Evolutionary conservation across 2,329 filamentous ascomycete genomes (phyloP).

Genomic region (Drechslerella stenobrocha): DNA sequence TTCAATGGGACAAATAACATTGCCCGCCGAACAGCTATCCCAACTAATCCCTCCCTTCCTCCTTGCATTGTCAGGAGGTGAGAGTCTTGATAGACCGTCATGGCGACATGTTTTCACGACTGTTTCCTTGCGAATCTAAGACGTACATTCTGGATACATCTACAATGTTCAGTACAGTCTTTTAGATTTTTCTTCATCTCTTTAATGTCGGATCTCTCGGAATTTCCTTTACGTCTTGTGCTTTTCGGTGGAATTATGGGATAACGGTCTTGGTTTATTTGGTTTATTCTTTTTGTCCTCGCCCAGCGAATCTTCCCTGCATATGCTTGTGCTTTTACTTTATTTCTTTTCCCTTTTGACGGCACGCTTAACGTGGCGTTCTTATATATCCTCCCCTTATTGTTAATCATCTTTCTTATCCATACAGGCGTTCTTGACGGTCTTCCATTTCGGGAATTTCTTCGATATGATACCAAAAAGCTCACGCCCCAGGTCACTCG

Average conservation of each 20-base stretch:
- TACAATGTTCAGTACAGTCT: slow-evolving; percentile 41
- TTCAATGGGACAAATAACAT: slow-evolving; percentile 40
- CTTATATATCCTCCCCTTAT: slow-evolving; percentile 22
- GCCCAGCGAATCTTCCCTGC: slow-evolving; percentile 36
- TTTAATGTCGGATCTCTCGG: slow-evolving; percentile 28
- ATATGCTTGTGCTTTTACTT: slow-evolving; percentile 5
- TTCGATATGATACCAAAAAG: slow-evolving; percentile 50
- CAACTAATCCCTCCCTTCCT: too few species aligned
- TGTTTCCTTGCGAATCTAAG: slow-evolving; percentile 41
- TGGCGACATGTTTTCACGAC: slow-evolving; percentile 47
- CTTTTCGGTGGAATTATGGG: slow-evolving; percentile 40
- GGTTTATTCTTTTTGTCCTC: slow-evolving; percentile 17
- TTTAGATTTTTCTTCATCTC: slow-evolving; percentile 38
- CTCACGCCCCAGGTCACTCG: slow-evolving; percentile 49
- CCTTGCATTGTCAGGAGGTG: slow-evolving; percentile 19
- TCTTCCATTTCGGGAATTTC: slow-evolving; percentile 48
- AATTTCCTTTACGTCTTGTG: slow-evolving; percentile 16
- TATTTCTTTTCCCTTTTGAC: slow-evolving; percentile 13
- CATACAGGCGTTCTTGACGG: slow-evolving; percentile 49
- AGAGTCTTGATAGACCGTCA: slow-evolving; percentile 35
- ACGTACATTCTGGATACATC: slow-evolving; percentile 22
- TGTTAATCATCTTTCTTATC: slow-evolving; percentile 36
- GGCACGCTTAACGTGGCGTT: slow-evolving; percentile 45
- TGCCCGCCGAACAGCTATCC: slow-evolving; percentile 44
- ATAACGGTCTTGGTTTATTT: slow-evolving; percentile 41